Conservation (phyloP, 805 yeast genomes). For the Wickerhamomyces sydowiorum region DNA sequence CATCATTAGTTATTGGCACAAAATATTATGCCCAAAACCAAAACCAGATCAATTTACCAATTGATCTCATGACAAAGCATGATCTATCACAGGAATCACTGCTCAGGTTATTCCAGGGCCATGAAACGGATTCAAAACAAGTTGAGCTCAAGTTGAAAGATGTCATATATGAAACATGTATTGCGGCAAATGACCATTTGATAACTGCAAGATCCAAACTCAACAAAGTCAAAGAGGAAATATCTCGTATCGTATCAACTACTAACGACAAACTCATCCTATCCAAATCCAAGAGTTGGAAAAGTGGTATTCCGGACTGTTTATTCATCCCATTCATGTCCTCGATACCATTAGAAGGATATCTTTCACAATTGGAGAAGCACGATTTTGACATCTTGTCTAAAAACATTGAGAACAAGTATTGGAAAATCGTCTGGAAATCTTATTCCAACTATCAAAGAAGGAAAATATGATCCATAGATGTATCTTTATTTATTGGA, state of each 20-base stretch:
- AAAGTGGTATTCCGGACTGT: conserved; percentile 51
- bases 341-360: conserved; percentile 59
- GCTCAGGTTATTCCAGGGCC: conserved; percentile 36
- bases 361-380: conserved; percentile 53
- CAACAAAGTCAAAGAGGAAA: conserved; percentile 29
- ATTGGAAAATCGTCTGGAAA: conserved; percentile 24
- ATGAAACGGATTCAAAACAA: conserved; percentile 14
- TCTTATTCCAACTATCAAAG: conserved; percentile 18
- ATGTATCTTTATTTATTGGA: too few relatives aligned
- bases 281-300: conserved; percentile 33
- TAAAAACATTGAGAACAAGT: conserved; percentile 15
- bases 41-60: conserved; percentile 48
- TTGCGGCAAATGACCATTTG: conserved; percentile 75
- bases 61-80: conserved; percentile 48
- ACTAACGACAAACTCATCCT: conserved; percentile 23
- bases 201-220: conserved; percentile 61
- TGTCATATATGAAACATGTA: conserved; percentile 63
- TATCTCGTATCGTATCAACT: conserved; percentile 25
- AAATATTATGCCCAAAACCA: conserved; percentile 46
- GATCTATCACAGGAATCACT: conserved; percentile 61
- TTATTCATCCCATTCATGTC: conserved; percentile 63
- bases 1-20: conserved; percentile 56
- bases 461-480: conserved; percentile 12
- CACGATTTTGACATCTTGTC: conserved; percentile 55
- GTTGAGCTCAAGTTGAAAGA: conserved; percentile 41